Percentiles rank a stretch among this genome's conserved stretches.
Conservation (phyloP, 1,284 basidiomycete genomes). For the Ceratobasidium sp. region DNA sequence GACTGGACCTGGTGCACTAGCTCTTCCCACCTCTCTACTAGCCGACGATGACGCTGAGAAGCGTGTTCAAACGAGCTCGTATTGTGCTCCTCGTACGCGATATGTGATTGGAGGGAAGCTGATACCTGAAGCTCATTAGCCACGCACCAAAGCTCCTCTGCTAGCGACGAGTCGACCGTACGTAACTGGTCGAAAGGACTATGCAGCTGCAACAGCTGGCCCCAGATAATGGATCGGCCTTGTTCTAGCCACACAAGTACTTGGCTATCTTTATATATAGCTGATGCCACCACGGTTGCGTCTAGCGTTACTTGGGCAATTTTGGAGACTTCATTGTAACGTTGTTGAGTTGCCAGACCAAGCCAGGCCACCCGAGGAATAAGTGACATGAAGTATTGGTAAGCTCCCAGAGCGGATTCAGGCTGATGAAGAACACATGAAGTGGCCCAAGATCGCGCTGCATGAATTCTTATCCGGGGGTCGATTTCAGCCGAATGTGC, state of each 20-base stretch:
- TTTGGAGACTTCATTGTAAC: not conserved
- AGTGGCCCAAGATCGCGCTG: not conserved
- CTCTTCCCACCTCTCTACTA: slow-evolving; percentile 49
- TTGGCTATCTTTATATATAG: not conserved
- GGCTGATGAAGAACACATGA: not conserved
- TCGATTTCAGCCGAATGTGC: not conserved
- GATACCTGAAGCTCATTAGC: not conserved
- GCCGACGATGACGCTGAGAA: slow-evolving; percentile 40
- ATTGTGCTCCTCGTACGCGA: too few species aligned
- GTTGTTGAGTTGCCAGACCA: not conserved
- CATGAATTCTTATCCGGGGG: not conserved
- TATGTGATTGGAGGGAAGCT: too few species aligned
- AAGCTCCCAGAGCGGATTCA: not conserved
- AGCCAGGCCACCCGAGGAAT: slow-evolving; percentile 1
- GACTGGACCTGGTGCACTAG: slow-evolving; percentile 41
- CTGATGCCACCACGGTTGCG: not conserved
- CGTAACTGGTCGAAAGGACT: not conserved
- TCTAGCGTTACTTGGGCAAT: not conserved
- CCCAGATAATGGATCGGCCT: slow-evolving; percentile 20
- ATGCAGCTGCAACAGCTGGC: slow-evolving; percentile 1
- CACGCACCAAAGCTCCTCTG: not conserved
- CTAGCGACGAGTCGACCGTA: not conserved
- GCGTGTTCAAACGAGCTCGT: not conserved
- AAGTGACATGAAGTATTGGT: not conserved
- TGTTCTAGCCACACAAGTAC: slow-evolving; percentile 28